Evolutionary conservation across 1,139 yeast species (phyloP).

Genomic region (Kodamaea plutei): DNA sequence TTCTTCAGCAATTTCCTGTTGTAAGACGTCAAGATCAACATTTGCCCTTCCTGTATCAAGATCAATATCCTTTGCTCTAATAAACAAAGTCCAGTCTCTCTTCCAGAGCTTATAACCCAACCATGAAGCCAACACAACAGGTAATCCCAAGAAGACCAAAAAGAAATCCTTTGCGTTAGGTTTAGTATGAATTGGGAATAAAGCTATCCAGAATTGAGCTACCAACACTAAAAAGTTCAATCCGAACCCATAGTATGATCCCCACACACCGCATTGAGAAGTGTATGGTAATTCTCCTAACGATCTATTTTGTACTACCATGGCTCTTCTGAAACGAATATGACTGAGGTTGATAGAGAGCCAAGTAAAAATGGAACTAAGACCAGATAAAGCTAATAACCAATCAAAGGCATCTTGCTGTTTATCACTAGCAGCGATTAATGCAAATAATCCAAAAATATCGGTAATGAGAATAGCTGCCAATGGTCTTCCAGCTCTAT

Average conservation of each 20-base stretch:
- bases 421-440: slow-evolving; percentile 63
- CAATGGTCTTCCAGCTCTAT: slow-evolving; percentile 30
- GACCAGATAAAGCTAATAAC: slow-evolving; percentile 80
- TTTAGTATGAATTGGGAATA: slow-evolving; percentile 57
- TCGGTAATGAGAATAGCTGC: slow-evolving; percentile 28
- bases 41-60: slow-evolving; percentile 23
- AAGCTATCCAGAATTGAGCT: slow-evolving; percentile 79
- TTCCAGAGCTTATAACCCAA: slow-evolving; percentile 54
- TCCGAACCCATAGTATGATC: slow-evolving; percentile 62
- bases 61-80: slow-evolving; percentile 21
- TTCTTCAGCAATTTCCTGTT: slow-evolving; percentile 21
- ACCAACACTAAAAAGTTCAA: slow-evolving; percentile 62
- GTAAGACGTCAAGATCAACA: slow-evolving; percentile 20
- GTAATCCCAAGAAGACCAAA: slow-evolving; percentile 58
- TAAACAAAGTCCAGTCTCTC: slow-evolving; percentile 41
- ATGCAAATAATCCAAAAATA: slow-evolving; percentile 63
- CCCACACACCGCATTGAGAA: slow-evolving; percentile 65
- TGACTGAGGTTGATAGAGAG: slow-evolving; percentile 72
- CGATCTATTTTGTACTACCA: slow-evolving; percentile 60
- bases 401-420: slow-evolving; percentile 70
- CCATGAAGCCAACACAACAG: slow-evolving; percentile 56
- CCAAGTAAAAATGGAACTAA: slow-evolving; percentile 84
- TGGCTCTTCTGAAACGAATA: slow-evolving; percentile 74
- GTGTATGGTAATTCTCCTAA: slow-evolving; percentile 64
- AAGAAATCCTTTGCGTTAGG: slow-evolving; percentile 61